A percentile compares a stretch with the other conserved stretches of the same genome.
Conservation (phyloP, 2,329 filamentous ascomycete species). For the Aotearoamyces nothofagi region DNA sequence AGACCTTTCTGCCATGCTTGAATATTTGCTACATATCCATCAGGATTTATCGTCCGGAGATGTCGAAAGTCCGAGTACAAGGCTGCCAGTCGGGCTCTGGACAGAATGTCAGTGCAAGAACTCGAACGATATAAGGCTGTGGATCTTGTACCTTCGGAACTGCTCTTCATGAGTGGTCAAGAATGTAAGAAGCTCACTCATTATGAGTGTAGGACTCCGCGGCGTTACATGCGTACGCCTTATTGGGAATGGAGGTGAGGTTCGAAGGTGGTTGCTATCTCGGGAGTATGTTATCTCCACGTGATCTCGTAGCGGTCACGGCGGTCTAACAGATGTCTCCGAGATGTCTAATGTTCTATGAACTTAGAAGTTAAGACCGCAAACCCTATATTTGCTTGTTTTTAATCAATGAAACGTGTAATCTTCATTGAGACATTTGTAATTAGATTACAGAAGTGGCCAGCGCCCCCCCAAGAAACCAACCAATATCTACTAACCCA, state of each 20-base stretch:
- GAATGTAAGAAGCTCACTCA: slow-evolving; percentile 56
- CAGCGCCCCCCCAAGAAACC: too few species aligned
- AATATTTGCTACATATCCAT: slow-evolving; percentile 71
- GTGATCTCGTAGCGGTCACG: too few species aligned
- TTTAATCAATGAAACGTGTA: too few species aligned
- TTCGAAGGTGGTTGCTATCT: neutral
- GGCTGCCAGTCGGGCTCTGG: slow-evolving; percentile 62
- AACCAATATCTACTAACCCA: too few species aligned
- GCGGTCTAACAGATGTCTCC: too few species aligned
- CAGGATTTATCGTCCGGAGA: slow-evolving; percentile 64
- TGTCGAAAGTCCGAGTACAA: slow-evolving; percentile 77
- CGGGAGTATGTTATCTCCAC: too few species aligned
- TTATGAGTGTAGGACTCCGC: slow-evolving; percentile 19
- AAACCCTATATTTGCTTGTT: too few species aligned
- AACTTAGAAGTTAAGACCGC: too few species aligned
- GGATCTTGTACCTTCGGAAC: slow-evolving; percentile 35
- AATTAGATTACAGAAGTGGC: too few species aligned
- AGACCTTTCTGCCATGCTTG: slow-evolving; percentile 66
- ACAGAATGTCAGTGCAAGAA: slow-evolving; percentile 9
- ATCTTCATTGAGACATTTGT: too few species aligned
- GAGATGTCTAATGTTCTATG: too few species aligned
- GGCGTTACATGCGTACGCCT: neutral
- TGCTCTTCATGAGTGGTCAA: slow-evolving; percentile 43
- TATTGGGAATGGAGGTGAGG: neutral
- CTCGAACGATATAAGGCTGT: neutral